Conservation (phyloP, 23 red algal species). For the Gracilaria caudata region DNA sequence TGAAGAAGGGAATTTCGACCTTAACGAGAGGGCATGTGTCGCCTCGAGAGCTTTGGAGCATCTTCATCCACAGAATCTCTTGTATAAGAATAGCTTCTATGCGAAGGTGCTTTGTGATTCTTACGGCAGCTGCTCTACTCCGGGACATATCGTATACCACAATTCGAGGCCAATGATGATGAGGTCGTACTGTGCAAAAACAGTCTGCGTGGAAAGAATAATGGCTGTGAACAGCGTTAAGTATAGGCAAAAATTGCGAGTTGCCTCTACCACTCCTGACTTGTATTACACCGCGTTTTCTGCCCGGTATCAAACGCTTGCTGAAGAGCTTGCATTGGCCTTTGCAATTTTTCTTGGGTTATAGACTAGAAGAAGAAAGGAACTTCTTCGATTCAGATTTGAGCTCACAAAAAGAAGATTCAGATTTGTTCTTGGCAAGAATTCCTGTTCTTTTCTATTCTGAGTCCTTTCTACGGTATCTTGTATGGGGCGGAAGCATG, state of each 20-base stretch:
- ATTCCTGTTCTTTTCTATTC: no score
- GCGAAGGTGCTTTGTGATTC: constrained; percentile 13
- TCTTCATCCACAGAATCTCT: not conserved
- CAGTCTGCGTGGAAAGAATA: not conserved
- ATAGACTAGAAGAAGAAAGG: not conserved
- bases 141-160: not conserved
- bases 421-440: no score
- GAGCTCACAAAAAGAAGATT: no score
- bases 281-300: constrained; percentile 17
- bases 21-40: not conserved
- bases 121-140: constrained; percentile 4
- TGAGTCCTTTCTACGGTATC: no score
- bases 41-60: constrained; percentile 1
- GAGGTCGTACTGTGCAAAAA: not conserved
- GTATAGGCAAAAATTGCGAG: not conserved
- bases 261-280: not conserved
- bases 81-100: not conserved
- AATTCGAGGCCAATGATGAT: constrained; percentile 2
- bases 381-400: no score
- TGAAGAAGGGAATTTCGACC: not conserved
- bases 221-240: constrained; percentile 8
- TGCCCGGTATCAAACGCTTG: not conserved
- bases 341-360: not conserved
- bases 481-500: no score
- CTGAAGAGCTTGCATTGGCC: not conserved